Base-by-base conservation (phyloP, 2,329 filamentous ascomycete genomes). In the Fusarium graminum region DNA sequence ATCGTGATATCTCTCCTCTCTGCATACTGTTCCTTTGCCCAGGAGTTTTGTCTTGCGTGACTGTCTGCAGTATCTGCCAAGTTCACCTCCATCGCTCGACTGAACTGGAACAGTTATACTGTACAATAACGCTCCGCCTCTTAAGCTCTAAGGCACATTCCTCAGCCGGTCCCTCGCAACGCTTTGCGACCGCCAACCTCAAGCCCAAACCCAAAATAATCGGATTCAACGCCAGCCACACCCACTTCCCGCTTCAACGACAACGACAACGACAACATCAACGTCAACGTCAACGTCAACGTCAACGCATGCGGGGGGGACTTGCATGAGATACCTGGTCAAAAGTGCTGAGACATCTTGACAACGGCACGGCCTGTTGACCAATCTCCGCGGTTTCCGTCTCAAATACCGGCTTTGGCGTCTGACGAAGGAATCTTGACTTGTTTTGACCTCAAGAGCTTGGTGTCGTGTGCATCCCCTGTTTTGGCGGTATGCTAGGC, bases 271-370 rank as follows among this genome's bases (percentile, higher is more conserved):
- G 44, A 59, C 57, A 46, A 56, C 67, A 34, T 69, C 52, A 52
- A 41, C 44, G 30, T 26, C 57, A 52, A 42, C 28, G 47, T 29
- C 58, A 60, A 38, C 59, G 45, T 60, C 58, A 46, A 56, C 67
- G 42, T 42, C 51, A 63, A 68, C 67, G 66, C 61, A 65, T 59
- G 65, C 71, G 58, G 67, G 65, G 45, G n/a, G 49, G 36, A 63
- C 51, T 36, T 57, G 68, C 69, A 70, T 59, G n/a, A 36, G 34
- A 10, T 16, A n/a, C 58, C 57, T 67, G 63, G 52, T 54, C 57
- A 61, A 36, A 58, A 45, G 52, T 30, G 52, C 63, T 65, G 59
- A 73, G 63, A 71, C 68, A 72, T 62, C 51, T 62, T 71, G 69
- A 72, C 69, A 63, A 69, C 67, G 66, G 64, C 36, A 40, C 51